Evolutionary conservation across 305 asterid genomes (phyloP), one percentile per base, ranked within the genome.

Genomic region (Fraxinus dipetala): DNA sequence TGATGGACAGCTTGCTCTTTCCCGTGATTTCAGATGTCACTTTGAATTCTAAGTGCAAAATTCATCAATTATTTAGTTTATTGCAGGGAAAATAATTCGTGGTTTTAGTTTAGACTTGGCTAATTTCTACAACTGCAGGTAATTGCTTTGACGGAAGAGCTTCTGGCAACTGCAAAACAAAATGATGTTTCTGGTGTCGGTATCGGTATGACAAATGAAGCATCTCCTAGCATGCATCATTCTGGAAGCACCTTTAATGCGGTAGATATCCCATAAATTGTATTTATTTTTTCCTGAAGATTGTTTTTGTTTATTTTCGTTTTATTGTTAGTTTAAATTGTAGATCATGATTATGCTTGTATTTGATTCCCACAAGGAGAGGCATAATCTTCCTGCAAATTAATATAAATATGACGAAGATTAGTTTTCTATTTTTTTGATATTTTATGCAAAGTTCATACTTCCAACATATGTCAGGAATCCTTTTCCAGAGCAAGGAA

Each of bases 101-200:
- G 38, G 61, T 51, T 34, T 77, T 70, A 54, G 84, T 77, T 84
- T 78, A 75, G 72, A 63, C 78, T 75, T 34, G 81, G 72, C 83
- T 73, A 48, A 72, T 84, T 83, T 81, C 77, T 85, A 83, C 84
- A 85, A 78, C 72, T 86, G 86, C 91, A 96, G 99, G 98, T 96
- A 84, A 94, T 96, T 87, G 92, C 88, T 69, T 88, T 96, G 86
- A 94, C 98, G 26, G 98, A 96, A 86, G 99, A 96, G 91, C 97
- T 96, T 86, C 91, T 96, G 84, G 91, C 70, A 80, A 91, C 99
- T 79, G 94, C 98, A 80, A 92, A 87, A 87, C 94, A 88, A 85
- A 91, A 82, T 85, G 97, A 92, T 34, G 84, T 85, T 83, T 80
- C 93, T 80, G 95, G 87, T 73, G 78, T 83, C 81, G 88, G 86